These are phyloP conservation scores for Saitoella complicata DNA, from an alignment of 805 yeast genomes.

Conservation along the genomic window DNA sequence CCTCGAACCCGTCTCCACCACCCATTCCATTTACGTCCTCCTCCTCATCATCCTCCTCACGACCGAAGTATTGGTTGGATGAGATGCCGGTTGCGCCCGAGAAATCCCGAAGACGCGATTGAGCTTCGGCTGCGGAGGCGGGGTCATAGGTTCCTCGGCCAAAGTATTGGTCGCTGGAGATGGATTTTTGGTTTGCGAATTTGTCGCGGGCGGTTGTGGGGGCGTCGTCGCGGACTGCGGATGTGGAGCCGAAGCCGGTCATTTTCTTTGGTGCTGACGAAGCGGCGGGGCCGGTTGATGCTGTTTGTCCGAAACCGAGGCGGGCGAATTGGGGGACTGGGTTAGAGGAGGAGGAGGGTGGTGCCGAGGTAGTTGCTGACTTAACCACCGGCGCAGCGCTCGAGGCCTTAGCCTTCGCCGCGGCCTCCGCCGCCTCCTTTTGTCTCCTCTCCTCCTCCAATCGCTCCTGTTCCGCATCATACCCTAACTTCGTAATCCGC, in stretches of 20 bases:
- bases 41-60: constrained; percentile 42
- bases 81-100: constrained; percentile 83
- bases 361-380: constrained; percentile 15
- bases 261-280: constrained; percentile 15
- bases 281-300: constrained; percentile 23
- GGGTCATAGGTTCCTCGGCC: constrained; percentile 78
- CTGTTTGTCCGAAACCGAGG: constrained; percentile 68
- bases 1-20: constrained; percentile 22
- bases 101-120: constrained; percentile 61
- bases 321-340: constrained; percentile 35
- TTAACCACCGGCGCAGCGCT: constrained; percentile 11
- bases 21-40: constrained; percentile 20
- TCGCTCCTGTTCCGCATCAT: constrained; percentile 21
- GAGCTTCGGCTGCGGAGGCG: constrained; percentile 62
- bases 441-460: background rate
- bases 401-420: constrained; percentile 1
- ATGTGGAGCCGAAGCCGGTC: constrained; percentile 32
- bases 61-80: constrained; percentile 83
- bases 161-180: constrained; percentile 87
- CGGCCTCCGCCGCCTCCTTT: constrained; percentile 3
- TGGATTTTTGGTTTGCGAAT: constrained; percentile 81
- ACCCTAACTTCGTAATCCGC: constrained; percentile 33
- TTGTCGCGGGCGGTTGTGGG: constrained; percentile 27
- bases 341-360: constrained; percentile 9
- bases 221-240: constrained; percentile 11